Evolutionary conservation across 2,329 filamentous ascomycete genomes (phyloP).

Genomic region (Whalleya microplaca): DNA sequence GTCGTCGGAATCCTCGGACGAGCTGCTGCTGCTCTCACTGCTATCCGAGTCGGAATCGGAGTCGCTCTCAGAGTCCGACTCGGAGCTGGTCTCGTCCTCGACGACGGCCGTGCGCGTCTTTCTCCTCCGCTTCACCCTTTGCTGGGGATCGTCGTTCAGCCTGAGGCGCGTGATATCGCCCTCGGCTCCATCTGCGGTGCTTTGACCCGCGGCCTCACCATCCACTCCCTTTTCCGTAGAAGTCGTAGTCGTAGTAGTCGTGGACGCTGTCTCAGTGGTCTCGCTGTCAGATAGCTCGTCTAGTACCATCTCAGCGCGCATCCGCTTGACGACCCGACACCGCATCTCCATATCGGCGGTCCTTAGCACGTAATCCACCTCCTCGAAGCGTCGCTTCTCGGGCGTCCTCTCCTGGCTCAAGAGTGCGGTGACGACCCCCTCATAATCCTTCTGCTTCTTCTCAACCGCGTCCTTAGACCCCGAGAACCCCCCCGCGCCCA

Average conservation of each 20-base stretch:
- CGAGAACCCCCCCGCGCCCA: slow-evolving; percentile 52
- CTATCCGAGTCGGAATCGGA: slow-evolving; percentile 38
- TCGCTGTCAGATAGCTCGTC: slow-evolving; percentile 57
- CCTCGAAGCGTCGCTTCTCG: slow-evolving; percentile 55
- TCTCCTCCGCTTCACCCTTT: slow-evolving; percentile 52
- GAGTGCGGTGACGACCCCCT: slow-evolving; percentile 57
- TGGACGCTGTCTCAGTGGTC: slow-evolving; percentile 40
- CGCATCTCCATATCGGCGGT: slow-evolving; percentile 57
- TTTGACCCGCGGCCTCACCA: slow-evolving; percentile 16
- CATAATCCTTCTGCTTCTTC: slow-evolving; percentile 59
- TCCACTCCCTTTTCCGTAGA: slow-evolving; percentile 30
- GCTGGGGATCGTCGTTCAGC: slow-evolving; percentile 48
- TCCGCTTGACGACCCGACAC: slow-evolving; percentile 62
- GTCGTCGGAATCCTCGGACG: slow-evolving; percentile 39
- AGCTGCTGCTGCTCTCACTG: slow-evolving; percentile 19
- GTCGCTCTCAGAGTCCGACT: slow-evolving; percentile 35
- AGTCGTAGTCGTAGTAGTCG: slow-evolving; percentile 31
- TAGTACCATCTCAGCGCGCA: slow-evolving; percentile 63
- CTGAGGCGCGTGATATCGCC: slow-evolving; percentile 46
- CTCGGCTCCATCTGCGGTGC: slow-evolving; percentile 29
- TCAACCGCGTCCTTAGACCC: slow-evolving; percentile 50
- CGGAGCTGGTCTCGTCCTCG: slow-evolving; percentile 45
- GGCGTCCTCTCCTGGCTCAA: slow-evolving; percentile 38
- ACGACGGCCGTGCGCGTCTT: slow-evolving; percentile 55
- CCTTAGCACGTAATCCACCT: slow-evolving; percentile 55